Conservation (phyloP, 2,329 filamentous ascomycete species). For the Sordariomycetes sp. region DNA sequence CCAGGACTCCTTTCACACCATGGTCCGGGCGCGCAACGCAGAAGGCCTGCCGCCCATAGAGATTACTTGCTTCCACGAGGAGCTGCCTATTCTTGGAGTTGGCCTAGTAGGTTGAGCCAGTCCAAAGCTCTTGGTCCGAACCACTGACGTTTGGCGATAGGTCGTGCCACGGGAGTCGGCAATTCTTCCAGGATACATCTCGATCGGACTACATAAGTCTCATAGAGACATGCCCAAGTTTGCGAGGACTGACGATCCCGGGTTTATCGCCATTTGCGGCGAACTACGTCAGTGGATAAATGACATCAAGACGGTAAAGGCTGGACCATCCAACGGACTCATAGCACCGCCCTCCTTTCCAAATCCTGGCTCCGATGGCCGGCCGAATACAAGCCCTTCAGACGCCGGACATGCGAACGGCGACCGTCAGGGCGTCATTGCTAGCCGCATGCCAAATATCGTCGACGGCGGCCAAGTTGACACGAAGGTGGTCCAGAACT, state of each 20-base stretch:
- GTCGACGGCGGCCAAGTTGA: too few species aligned
- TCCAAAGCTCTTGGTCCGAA: too few species aligned
- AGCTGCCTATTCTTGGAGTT: neutral
- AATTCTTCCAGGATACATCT: constrained; percentile 17
- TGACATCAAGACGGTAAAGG: too few species aligned
- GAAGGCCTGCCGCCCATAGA: constrained; percentile 11
- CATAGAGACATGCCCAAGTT: constrained; percentile 16
- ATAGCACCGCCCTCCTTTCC: too few species aligned
- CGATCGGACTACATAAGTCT: constrained; percentile 16
- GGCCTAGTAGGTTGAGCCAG: neutral
- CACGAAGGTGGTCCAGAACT: too few species aligned
- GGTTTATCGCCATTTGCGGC: constrained; percentile 12
- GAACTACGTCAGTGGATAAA: constrained; percentile 13
- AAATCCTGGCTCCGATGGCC: too few species aligned
- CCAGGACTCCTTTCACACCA: constrained; percentile 17
- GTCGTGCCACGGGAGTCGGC: neutral
- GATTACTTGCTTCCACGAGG: constrained; percentile 6
- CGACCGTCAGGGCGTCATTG: too few species aligned
- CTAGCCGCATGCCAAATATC: too few species aligned
- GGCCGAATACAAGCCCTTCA: too few species aligned
- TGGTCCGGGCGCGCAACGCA: constrained; percentile 12
- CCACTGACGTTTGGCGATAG: neutral
- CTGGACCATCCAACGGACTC: too few species aligned
- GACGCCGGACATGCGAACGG: too few species aligned
- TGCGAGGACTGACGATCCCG: constrained; percentile 10